phyloP scores from a whole-genome alignment of 306 rosid genomes.

The Lathyrus oleraceus region DNA sequence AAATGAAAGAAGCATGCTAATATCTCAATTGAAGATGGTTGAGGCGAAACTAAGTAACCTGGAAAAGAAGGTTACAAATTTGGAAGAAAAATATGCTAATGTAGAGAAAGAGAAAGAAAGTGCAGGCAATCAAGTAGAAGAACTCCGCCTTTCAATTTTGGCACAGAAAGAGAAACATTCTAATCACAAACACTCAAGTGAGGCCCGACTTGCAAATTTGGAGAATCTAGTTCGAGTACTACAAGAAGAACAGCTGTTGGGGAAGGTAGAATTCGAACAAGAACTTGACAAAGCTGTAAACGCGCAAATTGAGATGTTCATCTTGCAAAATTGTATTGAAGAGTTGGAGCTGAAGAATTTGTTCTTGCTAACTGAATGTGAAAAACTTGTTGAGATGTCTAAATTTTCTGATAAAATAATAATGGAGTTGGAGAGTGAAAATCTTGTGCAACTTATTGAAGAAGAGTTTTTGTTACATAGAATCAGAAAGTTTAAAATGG shows the following conservation, averaged over 20 bases:
- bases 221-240: conserved; percentile 59
- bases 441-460: conserved; percentile 87
- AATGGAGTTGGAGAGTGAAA: conserved; percentile 84
- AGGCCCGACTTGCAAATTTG: conserved; percentile 61
- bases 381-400: conserved; percentile 66
- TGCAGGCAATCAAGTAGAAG: conserved; percentile 60
- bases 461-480: conserved; percentile 71
- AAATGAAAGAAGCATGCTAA: conserved; percentile 68
- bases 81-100: conserved; percentile 67
- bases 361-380: conserved; percentile 60
- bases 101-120: conserved; percentile 71
- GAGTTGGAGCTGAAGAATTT: conserved; percentile 80
- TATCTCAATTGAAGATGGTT: conserved; percentile 63
- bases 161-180: conserved; percentile 63
- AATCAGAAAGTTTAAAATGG: conserved; percentile 64
- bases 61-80: conserved; percentile 57
- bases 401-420: conserved; percentile 67
- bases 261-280: conserved; percentile 77
- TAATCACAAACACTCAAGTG: conserved; percentile 58
- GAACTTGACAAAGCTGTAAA: conserved; percentile 80
- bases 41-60: conserved; percentile 64
- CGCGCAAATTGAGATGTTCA: conserved; percentile 84
- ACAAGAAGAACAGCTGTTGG: conserved; percentile 58
- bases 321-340: conserved; percentile 78
- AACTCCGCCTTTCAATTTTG: conserved; percentile 59